Evolutionary conservation across 1,284 basidiomycete species (phyloP), one percentile per base, ranked within the genome.

Genomic region (Neolentinus lepideus): DNA sequence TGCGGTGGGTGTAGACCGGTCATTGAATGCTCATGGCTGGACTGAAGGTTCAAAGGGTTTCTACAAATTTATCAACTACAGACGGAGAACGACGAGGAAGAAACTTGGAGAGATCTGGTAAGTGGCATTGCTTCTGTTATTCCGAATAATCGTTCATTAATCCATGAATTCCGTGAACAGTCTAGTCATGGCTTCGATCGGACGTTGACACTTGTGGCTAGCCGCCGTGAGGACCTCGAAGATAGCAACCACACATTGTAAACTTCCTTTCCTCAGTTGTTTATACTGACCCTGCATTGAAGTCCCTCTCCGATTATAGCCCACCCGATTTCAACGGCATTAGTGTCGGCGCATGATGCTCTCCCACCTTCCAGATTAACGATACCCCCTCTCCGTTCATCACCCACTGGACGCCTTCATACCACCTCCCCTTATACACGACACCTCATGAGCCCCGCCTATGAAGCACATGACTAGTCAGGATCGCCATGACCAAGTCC

Each of bases 91-190:
- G 88, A 90, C 59, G 85, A 88, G 63, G 85, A 85, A 66, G 88
- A 91, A 69, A 90, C 88, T 9, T 90, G 87, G 88, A 75, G 78
- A 66, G 88, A 90, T 72, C 70, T 90, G 60, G 86, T 88, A 63
- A 62, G 80, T 61, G 25, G 14, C 27, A 56, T 54, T 31, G 38
- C 29, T 53, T 46, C 51, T 16, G 38, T 56, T 52, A 19, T 24
- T 47, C 38, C 19, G 19, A 36, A 21, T 51, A 21, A 19, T n/a
- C 25, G 43, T 51, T 4, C 4, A 16, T n/a, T 16, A 6, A 43
- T 16, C 38, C 12, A 4, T 43, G 12, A n/a, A 4, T 21, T 9
- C 6, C 38, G 29, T 56, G 36, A 35, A 31, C 61, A 90, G 87
- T 80, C 81, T 53, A 82, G 75, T 51, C 87, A 90, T 68, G 88